A percentile compares a stretch with the other conserved stretches of the same genome.
phyloP scores from a whole-genome alignment of 1,284 basidiomycete species.

The Cryptococcus floricola region DNA sequence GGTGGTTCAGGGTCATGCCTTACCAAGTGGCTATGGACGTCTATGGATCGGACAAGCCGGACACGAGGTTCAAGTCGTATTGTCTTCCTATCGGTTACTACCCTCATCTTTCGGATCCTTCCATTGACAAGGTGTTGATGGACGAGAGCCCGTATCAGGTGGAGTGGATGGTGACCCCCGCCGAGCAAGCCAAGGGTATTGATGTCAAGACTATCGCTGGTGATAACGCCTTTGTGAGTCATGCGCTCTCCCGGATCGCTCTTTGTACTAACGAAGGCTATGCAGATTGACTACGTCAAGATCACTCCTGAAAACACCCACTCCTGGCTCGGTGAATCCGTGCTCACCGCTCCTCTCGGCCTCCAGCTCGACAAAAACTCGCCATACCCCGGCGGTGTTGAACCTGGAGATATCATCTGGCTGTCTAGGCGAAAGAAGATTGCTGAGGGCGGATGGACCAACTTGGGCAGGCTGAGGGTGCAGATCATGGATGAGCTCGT shows the following conservation, averaged over 20 bases:
- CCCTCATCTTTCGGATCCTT: slow-evolving; percentile 41
- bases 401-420: slow-evolving; percentile 55
- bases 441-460: slow-evolving; percentile 67
- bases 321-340: slow-evolving; percentile 39
- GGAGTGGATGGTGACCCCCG: slow-evolving; percentile 47
- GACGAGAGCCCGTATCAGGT: slow-evolving; percentile 44
- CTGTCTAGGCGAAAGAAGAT: slow-evolving; percentile 53
- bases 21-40: slow-evolving; percentile 80
- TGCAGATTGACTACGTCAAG: slow-evolving; percentile 40
- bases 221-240: slow-evolving; percentile 36
- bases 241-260: neutral
- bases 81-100: slow-evolving; percentile 48
- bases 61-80: slow-evolving; percentile 64
- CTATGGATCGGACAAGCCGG: slow-evolving; percentile 94
- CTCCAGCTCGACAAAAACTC: slow-evolving; percentile 31
- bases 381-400: slow-evolving; percentile 35
- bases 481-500: slow-evolving; percentile 61
- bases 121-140: slow-evolving; percentile 44
- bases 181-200: slow-evolving; percentile 29
- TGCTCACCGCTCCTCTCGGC: slow-evolving; percentile 35
- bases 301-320: slow-evolving; percentile 41
- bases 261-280: neutral
- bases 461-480: slow-evolving; percentile 69
- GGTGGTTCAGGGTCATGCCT: slow-evolving; percentile 72
- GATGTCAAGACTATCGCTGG: slow-evolving; percentile 32